Evolutionary conservation across 192 early-diverging fungal genomes (phyloP).

Genomic region (Hyaloraphidium curvatum): DNA sequence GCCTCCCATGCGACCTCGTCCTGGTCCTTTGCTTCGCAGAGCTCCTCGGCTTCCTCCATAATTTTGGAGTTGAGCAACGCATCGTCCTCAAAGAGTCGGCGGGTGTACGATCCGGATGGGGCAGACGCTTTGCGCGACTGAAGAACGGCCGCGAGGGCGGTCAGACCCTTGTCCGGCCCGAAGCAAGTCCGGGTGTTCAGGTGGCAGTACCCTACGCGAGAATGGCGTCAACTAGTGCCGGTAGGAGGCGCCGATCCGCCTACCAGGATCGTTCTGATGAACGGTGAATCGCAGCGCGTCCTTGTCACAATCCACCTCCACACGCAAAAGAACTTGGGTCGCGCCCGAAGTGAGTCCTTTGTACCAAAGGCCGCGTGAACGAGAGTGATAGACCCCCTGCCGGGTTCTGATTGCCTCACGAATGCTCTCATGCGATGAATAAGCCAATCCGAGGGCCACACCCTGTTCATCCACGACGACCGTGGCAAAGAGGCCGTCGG

Average conservation of each 20-base stretch:
- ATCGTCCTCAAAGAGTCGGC: constrained; percentile 65
- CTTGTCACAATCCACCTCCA: constrained; percentile 76
- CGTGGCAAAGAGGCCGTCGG: constrained; percentile 82
- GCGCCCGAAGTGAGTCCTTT: constrained; percentile 92
- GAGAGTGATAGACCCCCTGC: constrained; percentile 82
- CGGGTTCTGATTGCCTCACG: constrained; percentile 53
- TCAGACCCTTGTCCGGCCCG: constrained; percentile 56
- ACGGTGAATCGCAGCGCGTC: constrained; percentile 79
- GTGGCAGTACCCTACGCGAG: constrained; percentile 71
- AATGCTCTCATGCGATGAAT: constrained; percentile 70
- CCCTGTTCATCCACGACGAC: constrained; percentile 79
- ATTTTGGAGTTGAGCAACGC: constrained; percentile 75
- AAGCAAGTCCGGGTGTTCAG: constrained; percentile 80
- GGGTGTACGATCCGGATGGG: constrained; percentile 80
- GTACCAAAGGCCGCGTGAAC: constrained; percentile 78
- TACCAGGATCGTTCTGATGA: constrained; percentile 60
- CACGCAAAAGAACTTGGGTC: constrained; percentile 59
- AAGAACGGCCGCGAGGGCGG: constrained; percentile 47
- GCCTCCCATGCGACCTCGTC: constrained; percentile 87
- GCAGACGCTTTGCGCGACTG: constrained; percentile 45
- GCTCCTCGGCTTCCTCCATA: constrained; percentile 84
- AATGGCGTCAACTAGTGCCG: background rate
- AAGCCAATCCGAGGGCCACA: constrained; percentile 79
- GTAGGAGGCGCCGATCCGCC: background rate
- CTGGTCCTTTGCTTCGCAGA: constrained; percentile 52